Evolutionary conservation across 2,329 filamentous ascomycete species (phyloP).

Genomic region (Dactylellina haptotyla): DNA sequence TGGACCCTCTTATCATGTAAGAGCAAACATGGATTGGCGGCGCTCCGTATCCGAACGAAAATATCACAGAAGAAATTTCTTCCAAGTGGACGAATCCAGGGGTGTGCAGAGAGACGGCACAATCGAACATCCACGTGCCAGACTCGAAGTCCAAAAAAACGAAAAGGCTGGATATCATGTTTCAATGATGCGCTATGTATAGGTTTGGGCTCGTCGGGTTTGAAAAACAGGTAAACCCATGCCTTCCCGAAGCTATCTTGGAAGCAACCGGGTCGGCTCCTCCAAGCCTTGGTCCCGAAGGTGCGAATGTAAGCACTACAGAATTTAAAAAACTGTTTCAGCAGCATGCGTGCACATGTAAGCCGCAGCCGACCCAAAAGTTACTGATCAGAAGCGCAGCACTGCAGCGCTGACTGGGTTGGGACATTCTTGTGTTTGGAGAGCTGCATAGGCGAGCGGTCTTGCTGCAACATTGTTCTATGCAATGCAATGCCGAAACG

Average conservation of each 20-base stretch:
- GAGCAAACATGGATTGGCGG: conserved; percentile 30
- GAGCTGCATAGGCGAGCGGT: conserved; percentile 23
- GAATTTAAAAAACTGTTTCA: conserved; percentile 5
- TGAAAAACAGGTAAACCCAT: not conserved
- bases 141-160: not conserved
- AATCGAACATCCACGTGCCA: conserved; percentile 34
- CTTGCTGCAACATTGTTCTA: conserved; percentile 11
- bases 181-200: conserved; percentile 7
- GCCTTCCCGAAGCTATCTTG: not conserved
- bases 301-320: conserved; percentile 9
- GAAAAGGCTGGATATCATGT: not conserved
- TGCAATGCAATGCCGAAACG: conserved; percentile 48
- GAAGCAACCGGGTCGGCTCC: not conserved
- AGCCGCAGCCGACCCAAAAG: conserved; percentile 30
- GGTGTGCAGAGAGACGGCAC: conserved; percentile 14
- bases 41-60: conserved; percentile 10
- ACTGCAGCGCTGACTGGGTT: not conserved
- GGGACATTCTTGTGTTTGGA: not conserved
- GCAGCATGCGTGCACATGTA: conserved; percentile 22
- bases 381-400: conserved; percentile 32
- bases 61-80: conserved; percentile 6
- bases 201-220: too few relatives aligned
- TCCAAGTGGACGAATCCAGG: conserved; percentile 31
- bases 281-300: not conserved
- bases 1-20: conserved; percentile 25